A percentile compares a stretch with the other conserved stretches of the same genome.
These are phyloP conservation scores for Coemansia sp. DNA, from an alignment of 192 early-diverging fungal species.

Conservation along the genomic window DNA sequence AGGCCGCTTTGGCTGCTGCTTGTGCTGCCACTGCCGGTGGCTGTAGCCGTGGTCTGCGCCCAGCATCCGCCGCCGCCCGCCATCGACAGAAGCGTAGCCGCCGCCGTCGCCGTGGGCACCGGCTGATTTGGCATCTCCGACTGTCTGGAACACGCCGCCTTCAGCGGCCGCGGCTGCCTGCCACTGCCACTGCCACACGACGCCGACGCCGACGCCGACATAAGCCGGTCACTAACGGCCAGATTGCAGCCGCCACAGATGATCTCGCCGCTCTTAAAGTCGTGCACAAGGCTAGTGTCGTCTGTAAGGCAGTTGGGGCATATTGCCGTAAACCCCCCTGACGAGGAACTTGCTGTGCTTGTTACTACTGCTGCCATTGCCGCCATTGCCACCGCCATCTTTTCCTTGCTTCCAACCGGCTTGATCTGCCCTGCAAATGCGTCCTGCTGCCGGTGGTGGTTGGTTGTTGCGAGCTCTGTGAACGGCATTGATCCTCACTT, in stretches of 20 bases:
- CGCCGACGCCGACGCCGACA: no score
- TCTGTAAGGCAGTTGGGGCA: conserved; percentile 78
- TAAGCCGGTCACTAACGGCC: conserved; percentile 83
- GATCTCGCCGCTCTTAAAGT: conserved; percentile 85
- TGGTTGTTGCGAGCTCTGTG: no score
- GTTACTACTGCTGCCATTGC: conserved; percentile 8
- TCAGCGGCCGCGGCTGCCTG: conserved; percentile 83
- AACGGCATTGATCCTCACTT: no score
- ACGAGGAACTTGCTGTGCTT: not conserved
- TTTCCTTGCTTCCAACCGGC: not conserved
- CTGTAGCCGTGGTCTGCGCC: not conserved
- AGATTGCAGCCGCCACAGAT: conserved; percentile 92
- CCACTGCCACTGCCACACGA: conserved; percentile 64
- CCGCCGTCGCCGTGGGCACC: conserved; percentile 72
- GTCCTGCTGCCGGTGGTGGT: no score
- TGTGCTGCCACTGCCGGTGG: not conserved
- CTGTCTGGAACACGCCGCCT: no score
- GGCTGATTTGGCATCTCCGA: not conserved
- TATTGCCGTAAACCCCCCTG: conserved; percentile 39
- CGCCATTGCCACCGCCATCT: not conserved
- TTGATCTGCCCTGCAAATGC: no score
- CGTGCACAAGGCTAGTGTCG: conserved; percentile 84
- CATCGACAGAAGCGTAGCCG: conserved; percentile 38
- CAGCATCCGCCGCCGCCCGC: conserved; percentile 7
- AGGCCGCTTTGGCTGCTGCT: conserved; percentile 5